Conservation (phyloP, 116 monocot genomes). For the Cymodocea nodosa region DNA sequence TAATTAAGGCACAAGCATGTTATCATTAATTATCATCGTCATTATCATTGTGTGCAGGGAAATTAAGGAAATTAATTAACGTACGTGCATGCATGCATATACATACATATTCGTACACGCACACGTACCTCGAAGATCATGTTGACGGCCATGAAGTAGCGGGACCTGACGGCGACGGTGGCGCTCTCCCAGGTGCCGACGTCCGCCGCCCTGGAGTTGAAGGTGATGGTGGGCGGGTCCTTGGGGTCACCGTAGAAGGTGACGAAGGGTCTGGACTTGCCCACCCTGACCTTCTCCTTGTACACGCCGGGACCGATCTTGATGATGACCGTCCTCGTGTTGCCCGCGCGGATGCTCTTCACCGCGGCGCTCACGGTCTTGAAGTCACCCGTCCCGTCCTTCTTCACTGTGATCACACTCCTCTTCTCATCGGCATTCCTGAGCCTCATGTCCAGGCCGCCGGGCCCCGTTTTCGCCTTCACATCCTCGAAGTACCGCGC, state of each 20-base stretch:
- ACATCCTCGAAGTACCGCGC: too few relatives aligned
- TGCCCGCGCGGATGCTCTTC: slow-evolving; percentile 30
- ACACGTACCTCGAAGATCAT: slow-evolving; percentile 38
- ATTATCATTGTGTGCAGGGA: too few relatives aligned
- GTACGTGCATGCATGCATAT: too few relatives aligned
- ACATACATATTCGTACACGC: too few relatives aligned
- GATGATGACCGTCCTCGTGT: slow-evolving; percentile 21
- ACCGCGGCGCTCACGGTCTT: slow-evolving; percentile 46
- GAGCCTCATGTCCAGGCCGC: slow-evolving; percentile 1
- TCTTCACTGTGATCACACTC: slow-evolving; percentile 25
- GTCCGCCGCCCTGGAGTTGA: slow-evolving; percentile 26
- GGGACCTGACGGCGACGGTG: slow-evolving; percentile 50
- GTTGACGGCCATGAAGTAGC: slow-evolving; percentile 48
- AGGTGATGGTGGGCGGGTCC: slow-evolving; percentile 35
- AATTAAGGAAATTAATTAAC: too few relatives aligned
- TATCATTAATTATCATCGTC: too few relatives aligned
- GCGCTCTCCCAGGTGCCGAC: slow-evolving; percentile 48
- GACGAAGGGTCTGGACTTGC: slow-evolving; percentile 26
- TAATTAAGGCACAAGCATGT: background rate
- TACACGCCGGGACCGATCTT: slow-evolving; percentile 24
- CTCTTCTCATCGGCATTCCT: slow-evolving; percentile 12
- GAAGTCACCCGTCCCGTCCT: slow-evolving; percentile 41
- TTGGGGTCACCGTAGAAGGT: slow-evolving; percentile 41
- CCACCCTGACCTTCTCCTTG: slow-evolving; percentile 5
- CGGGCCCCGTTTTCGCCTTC: too few relatives aligned